These are phyloP conservation scores for Clausena lansium DNA, from an alignment of 345 rosid species.

Conservation along the genomic window DNA sequence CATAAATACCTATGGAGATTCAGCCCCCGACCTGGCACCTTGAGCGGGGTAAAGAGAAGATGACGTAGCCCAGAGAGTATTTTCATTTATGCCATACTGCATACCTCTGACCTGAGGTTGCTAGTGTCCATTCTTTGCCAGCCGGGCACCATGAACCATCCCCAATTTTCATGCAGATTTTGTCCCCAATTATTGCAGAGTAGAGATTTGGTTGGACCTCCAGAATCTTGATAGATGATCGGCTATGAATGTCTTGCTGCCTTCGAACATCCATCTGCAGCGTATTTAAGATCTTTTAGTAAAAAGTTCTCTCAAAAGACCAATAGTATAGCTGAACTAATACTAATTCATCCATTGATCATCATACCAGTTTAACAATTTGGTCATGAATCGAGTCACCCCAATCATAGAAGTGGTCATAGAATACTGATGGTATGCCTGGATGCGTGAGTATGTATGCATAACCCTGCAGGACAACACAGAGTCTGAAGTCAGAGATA, in stretches of 20 bases:
- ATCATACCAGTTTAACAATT: constrained; percentile 67
- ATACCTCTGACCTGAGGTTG: constrained; percentile 68
- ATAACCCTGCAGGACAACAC: constrained; percentile 56
- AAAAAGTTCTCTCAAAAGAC: neutral
- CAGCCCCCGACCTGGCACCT: neutral
- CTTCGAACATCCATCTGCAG: constrained; percentile 61
- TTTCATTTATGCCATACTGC: constrained; percentile 75
- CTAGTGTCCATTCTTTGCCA: constrained; percentile 71
- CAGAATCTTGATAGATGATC: constrained; percentile 55
- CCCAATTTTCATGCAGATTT: constrained; percentile 81
- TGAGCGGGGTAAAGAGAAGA: neutral
- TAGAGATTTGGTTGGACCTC: constrained; percentile 72
- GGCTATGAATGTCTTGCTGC: constrained; percentile 60
- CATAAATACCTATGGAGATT: neutral
- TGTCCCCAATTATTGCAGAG: constrained; percentile 74
- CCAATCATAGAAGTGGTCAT: constrained; percentile 85
- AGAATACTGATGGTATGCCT: constrained; percentile 81
- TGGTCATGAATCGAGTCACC: constrained; percentile 64
- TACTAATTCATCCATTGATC: neutral
- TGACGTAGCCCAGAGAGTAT: neutral
- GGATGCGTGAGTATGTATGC: constrained; percentile 93
- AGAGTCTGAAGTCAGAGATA: neutral
- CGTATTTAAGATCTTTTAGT: neutral
- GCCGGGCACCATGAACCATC: constrained; percentile 91
- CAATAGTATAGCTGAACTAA: neutral